Base-by-base conservation (phyloP, 768 basidiomycete genomes). In the Postia placenta region DNA sequence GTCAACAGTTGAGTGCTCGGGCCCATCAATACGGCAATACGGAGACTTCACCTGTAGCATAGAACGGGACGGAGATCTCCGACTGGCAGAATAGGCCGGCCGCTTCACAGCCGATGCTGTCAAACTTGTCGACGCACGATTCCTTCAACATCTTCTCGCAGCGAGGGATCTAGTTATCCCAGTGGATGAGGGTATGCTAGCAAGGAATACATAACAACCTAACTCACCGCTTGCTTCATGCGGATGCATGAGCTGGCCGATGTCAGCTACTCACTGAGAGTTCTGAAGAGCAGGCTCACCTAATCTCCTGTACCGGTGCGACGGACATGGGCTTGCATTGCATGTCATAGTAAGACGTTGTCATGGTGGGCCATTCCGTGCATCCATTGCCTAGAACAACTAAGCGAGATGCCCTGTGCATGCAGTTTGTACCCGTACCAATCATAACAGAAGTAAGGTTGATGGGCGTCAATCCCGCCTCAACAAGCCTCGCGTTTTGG, bases 321-420 rank as follows among this genome's bases (percentile, higher is more conserved):
- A 76, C 60, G 12, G 78, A 76, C 1, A 75, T 48, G 23, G 49
- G 44, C 24, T 40, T 49, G 57, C 85, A 87, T 22, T 69, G 66
- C 64, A 85, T 74, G 45, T 82, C 78, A 51, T 76, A 67, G 50
- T 73, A 75, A 2, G 74, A 69, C 4, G 67, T 56, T 2, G 53
- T 46, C 69, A 75, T 65, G 1, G 66, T 67, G 45, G 55, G 60
- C 45, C 56, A 67, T 54, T 76, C 71, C 0, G 68, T 71, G 38
- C 69, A 57, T 17, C 75, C 76, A 26, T 76, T 78, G n/a, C 74
- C 74, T 75, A 17, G 68, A 24, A 47, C 56, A 83, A 84, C n/a
- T n/a, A n/a, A n/a, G n/a, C n/a, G n/a, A n/a, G n/a, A n/a, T n/a
- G n/a, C n/a, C n/a, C n/a, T n/a, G n/a, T n/a, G n/a, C n/a, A n/a